These are phyloP conservation scores for Stachybotrys chlorohalonatus DNA, from an alignment of 2,329 filamentous ascomycete genomes.

Conservation along the genomic window DNA sequence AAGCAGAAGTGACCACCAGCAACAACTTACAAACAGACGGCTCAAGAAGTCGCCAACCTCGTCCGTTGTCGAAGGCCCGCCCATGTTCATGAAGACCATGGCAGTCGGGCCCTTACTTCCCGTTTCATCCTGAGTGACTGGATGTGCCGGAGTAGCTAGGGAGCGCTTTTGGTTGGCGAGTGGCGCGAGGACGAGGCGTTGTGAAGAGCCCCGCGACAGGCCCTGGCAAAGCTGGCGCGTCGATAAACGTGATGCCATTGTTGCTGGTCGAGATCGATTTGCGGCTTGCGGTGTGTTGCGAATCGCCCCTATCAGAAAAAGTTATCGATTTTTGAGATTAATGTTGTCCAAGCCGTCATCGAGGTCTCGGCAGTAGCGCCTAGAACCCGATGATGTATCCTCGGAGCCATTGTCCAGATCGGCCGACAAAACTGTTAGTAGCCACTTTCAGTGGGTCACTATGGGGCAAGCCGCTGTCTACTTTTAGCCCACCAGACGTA, in stretches of 20 bases:
- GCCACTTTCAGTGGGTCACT: not conserved
- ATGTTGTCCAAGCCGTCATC: not conserved
- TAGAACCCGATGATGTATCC: not conserved
- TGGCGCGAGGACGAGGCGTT: slow-evolving; percentile 18
- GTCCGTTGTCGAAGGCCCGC: slow-evolving; percentile 77
- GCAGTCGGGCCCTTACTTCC: slow-evolving; percentile 76
- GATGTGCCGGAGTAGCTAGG: slow-evolving; percentile 39
- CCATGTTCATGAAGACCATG: slow-evolving; percentile 99
- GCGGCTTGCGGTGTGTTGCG: no score
- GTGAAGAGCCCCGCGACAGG: slow-evolving; percentile 13
- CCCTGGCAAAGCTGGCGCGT: slow-evolving; percentile 18
- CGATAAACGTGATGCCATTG: slow-evolving; percentile 22
- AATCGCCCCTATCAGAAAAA: no score
- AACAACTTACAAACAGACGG: slow-evolving; percentile 70
- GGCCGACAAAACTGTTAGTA: not conserved
- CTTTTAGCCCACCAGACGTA: not conserved
- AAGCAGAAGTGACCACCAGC: not conserved
- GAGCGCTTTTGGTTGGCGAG: slow-evolving; percentile 19
- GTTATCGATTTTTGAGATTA: no score
- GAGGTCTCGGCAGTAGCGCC: not conserved
- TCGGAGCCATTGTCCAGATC: not conserved
- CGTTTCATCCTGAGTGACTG: slow-evolving; percentile 69
- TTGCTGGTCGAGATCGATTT: not conserved
- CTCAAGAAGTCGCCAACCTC: slow-evolving; percentile 88
- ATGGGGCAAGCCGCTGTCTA: not conserved